Percentiles rank a stretch among this genome's conserved stretches.
phyloP scores from a whole-genome alignment of 2,329 filamentous ascomycete genomes.

The Penicillium brevicompactum region DNA sequence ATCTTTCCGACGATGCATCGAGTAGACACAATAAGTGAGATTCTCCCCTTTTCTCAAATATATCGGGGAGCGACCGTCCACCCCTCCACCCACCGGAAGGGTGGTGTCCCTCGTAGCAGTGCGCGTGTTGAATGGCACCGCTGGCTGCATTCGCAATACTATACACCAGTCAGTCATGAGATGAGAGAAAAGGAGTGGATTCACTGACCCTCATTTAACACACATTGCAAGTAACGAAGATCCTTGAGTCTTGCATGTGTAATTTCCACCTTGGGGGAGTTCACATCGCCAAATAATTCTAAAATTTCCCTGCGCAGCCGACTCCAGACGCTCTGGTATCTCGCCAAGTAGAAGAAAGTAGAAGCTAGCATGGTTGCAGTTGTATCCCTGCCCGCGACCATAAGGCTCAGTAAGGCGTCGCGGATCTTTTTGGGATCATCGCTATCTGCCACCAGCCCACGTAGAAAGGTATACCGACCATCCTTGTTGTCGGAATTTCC shows the following conservation, averaged over 20 bases:
- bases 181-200: not conserved
- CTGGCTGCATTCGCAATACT: conserved; percentile 48
- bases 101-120: conserved; percentile 45
- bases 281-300: conserved; percentile 46
- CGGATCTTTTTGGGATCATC: conserved; percentile 50
- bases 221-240: conserved; percentile 43
- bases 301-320: conserved; percentile 40
- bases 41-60: conserved; percentile 66
- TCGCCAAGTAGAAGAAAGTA: conserved; percentile 51
- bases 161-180: not conserved
- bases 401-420: conserved; percentile 53
- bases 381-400: conserved; percentile 57
- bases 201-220: conserved; percentile 39
- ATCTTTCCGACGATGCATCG: conserved; percentile 70
- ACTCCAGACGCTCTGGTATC: conserved; percentile 38
- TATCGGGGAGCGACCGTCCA: conserved; percentile 60
- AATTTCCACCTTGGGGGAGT: conserved; percentile 39
- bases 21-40: conserved; percentile 67
- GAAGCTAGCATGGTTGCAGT: conserved; percentile 51
- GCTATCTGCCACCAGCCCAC: conserved; percentile 50
- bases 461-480: conserved; percentile 53
- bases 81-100: conserved; percentile 59
- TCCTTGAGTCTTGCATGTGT: conserved; percentile 48
- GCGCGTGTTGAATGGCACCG: conserved; percentile 50
- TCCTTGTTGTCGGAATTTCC: conserved; percentile 35